phyloP scores from a whole-genome alignment of 2,329 filamentous ascomycete genomes.

The Hirsutella rhossiliensis region DNA sequence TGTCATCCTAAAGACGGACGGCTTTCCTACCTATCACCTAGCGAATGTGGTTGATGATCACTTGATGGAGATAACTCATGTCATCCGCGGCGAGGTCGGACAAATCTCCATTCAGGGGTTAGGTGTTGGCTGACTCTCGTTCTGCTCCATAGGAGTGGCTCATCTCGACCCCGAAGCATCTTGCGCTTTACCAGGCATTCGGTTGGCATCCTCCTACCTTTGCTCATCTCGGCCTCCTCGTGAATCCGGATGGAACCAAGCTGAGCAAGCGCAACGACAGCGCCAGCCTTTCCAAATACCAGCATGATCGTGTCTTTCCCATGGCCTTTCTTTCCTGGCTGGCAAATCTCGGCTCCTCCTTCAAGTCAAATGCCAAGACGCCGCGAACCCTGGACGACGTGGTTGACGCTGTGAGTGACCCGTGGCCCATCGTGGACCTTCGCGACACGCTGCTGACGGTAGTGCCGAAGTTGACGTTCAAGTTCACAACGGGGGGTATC shows the following conservation, averaged over 20 bases:
- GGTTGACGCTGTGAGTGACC: conserved; percentile 45
- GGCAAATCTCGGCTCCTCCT: conserved; percentile 46
- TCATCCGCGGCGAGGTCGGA: conserved; percentile 70
- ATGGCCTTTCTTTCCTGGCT: conserved; percentile 63
- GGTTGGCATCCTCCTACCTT: conserved; percentile 63
- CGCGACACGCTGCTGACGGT: conserved; percentile 11
- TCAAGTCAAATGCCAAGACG: conserved; percentile 12
- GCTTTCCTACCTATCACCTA: conserved; percentile 89
- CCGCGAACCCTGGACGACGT: conserved; percentile 52
- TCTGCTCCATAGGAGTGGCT: conserved; percentile 67
- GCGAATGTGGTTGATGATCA: conserved; percentile 97
- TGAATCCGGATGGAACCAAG: conserved; percentile 58
- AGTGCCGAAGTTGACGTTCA: conserved; percentile 55
- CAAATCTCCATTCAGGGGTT: neutral
- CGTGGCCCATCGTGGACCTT: too few species aligned
- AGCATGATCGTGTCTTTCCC: conserved; percentile 32
- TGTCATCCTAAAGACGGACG: conserved; percentile 83
- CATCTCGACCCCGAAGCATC: conserved; percentile 70
- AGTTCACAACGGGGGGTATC: conserved; percentile 85
- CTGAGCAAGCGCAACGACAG: conserved; percentile 69
- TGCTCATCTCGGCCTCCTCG: conserved; percentile 67
- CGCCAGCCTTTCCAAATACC: conserved; percentile 39
- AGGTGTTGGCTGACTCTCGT: neutral
- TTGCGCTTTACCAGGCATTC: conserved; percentile 64
- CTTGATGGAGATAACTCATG: conserved; percentile 89